Base-by-base conservation (phyloP, 371 early-diverging fungal species). In the Zopfochytrium polystomum region DNA sequence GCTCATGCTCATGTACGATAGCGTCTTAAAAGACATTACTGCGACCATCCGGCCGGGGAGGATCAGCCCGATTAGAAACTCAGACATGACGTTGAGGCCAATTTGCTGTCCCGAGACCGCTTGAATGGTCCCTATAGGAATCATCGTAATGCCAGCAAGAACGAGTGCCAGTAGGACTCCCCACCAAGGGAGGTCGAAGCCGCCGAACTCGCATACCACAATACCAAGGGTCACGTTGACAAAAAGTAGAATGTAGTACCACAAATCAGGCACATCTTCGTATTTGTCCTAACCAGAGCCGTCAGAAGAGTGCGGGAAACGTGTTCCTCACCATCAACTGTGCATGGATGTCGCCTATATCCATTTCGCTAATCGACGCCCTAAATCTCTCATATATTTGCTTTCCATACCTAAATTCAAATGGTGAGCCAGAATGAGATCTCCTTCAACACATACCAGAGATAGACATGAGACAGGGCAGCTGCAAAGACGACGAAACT, bases 151-250 rank as follows among this genome's bases (percentile, higher is more conserved):
- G 58, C 15, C 20, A 11, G 60, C 50, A 25, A 71, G 15, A 30
- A 30, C 33, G 53, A 66, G 7, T 26, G 70, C 63, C 33, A 73
- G 58, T 34, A 76, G 23, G 25, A 68, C 63, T 6, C 55, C 62
- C 68, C 69, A 73, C 66, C 63, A n/a, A n/a, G n/a, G n/a, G n/a
- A n/a, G n/a, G n/a, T n/a, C n/a, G n/a, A n/a, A n/a, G n/a, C n/a
- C n/a, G 64, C 70, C 62, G 29, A 62, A 49, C 11, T 71, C 55
- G 32, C 77, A 70, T 42, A 91, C 80, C 1, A 94, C 92, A 65
- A 91, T 85, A 52, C 87, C 63, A n/a, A 78, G 61, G 23, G 87
- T 75, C 3, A 90, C 66, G 27, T 70, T 65, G 33, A 89, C 79
- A 32, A 89, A 89, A 13, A 90, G 53, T 35, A 83, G 22, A 4